Conservation (phyloP, 306 rosid species). For the Psophocarpus tetragonolobus region DNA sequence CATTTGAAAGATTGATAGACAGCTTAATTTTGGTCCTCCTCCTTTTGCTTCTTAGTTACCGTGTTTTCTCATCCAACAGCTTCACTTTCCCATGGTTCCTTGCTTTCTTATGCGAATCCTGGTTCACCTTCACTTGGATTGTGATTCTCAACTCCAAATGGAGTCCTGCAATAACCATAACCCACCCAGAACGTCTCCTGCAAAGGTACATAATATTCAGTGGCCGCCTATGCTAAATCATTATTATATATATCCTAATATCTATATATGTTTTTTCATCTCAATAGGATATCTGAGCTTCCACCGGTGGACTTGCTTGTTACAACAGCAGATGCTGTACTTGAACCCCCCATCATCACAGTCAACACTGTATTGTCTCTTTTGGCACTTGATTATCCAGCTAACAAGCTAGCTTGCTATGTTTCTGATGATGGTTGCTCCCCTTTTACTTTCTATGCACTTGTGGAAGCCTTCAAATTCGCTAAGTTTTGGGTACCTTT, state of each 20-base stretch:
- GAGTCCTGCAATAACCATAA: slow-evolving; percentile 49
- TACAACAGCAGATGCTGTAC: slow-evolving; percentile 63
- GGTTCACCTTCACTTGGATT: slow-evolving; percentile 57
- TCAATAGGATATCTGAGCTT: slow-evolving; percentile 49
- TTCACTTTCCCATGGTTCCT: slow-evolving; percentile 46
- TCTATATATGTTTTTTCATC: too few species aligned
- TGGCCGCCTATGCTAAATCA: not conserved
- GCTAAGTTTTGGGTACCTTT: slow-evolving; percentile 68
- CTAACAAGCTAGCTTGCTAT: slow-evolving; percentile 69
- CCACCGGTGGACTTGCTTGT: slow-evolving; percentile 66
- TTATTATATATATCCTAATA: not conserved
- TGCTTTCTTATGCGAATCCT: slow-evolving; percentile 65
- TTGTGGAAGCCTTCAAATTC: slow-evolving; percentile 57
- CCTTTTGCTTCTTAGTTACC: slow-evolving; percentile 43
- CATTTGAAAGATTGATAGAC: slow-evolving; percentile 33
- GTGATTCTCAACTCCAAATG: slow-evolving; percentile 47
- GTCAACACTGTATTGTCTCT: slow-evolving; percentile 69
- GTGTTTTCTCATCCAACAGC: slow-evolving; percentile 28
- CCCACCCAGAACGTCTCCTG: slow-evolving; percentile 50
- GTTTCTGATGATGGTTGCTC: slow-evolving; percentile 78
- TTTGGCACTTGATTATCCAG: slow-evolving; percentile 64
- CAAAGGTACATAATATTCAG: slow-evolving; percentile 22
- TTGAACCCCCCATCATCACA: slow-evolving; percentile 66
- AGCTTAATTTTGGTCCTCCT: slow-evolving; percentile 41
- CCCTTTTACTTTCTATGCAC: slow-evolving; percentile 54